Percentiles rank a stretch among this genome's conserved stretches.
Conservation (phyloP, 1,284 basidiomycete species). For the Rhodotorula glutinis region DNA sequence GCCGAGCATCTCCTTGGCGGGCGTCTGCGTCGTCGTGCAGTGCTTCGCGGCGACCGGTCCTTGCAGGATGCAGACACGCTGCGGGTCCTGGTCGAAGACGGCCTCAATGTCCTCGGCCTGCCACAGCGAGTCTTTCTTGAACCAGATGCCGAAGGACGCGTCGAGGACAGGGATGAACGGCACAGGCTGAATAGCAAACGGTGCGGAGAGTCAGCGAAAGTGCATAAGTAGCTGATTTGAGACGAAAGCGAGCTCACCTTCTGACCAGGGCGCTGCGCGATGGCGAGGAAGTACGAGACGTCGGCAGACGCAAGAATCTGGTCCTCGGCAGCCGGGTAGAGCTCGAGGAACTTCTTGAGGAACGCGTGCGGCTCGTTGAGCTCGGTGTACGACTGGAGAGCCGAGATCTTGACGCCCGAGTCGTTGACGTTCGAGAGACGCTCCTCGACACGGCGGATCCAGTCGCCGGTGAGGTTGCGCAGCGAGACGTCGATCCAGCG, state of each 20-base stretch:
- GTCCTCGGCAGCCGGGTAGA: constrained; percentile 74
- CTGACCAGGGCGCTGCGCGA: constrained; percentile 90
- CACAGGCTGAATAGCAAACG: constrained; percentile 57
- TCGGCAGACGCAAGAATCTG: constrained; percentile 94
- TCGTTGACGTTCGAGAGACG: constrained; percentile 91
- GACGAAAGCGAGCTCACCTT: constrained; percentile 54
- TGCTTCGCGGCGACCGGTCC: constrained; percentile 92
- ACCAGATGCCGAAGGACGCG: constrained; percentile 91
- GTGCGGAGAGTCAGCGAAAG: background rate
- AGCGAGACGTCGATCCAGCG: constrained; percentile 95
- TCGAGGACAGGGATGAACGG: constrained; percentile 99
- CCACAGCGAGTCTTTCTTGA: constrained; percentile 81
- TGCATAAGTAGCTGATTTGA: rapidly evolving
- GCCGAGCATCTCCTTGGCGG: constrained; percentile 85
- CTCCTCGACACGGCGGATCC: constrained; percentile 94
- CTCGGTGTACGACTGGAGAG: constrained; percentile 81
- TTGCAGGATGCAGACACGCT: constrained; percentile 95
- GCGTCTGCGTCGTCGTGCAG: constrained; percentile 79
- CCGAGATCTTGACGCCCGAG: constrained; percentile 68
- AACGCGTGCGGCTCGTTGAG: constrained; percentile 80
- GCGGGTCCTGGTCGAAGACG: constrained; percentile 95
- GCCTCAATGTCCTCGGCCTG: constrained; percentile 97
- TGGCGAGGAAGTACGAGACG: constrained; percentile 89
- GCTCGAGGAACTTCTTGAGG: constrained; percentile 74
- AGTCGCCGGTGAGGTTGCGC: constrained; percentile 92